These are phyloP conservation scores for Trichaptum fuscoviolaceum DNA, from an alignment of 768 basidiomycete genomes.

Conservation along the genomic window DNA sequence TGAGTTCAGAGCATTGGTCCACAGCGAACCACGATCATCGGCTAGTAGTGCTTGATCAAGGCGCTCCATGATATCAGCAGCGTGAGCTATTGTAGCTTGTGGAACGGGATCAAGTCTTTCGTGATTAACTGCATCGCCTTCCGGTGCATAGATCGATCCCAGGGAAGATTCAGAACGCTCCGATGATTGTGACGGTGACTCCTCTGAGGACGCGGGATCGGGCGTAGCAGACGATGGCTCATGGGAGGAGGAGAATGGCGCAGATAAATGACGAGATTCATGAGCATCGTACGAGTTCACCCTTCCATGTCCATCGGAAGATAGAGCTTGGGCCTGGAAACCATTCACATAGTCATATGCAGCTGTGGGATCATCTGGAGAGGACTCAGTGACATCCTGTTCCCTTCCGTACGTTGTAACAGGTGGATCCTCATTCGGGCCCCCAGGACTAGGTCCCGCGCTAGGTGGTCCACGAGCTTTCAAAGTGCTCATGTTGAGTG, in stretches of 20 bases:
- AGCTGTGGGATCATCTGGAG: background rate
- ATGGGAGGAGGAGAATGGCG: constrained; percentile 45
- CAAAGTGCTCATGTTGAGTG: constrained; percentile 4
- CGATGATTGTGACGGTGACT: constrained; percentile 69
- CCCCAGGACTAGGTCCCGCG: background rate
- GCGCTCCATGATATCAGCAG: constrained; percentile 55
- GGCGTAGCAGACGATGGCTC: constrained; percentile 62
- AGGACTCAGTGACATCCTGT: background rate
- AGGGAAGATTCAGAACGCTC: background rate
- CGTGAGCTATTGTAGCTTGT: constrained; percentile 35
- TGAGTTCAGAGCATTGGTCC: constrained; percentile 68
- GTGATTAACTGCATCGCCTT: background rate
- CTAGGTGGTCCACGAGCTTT: constrained; percentile 4
- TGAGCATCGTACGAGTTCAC: constrained; percentile 15
- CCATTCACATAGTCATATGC: background rate
- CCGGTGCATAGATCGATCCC: background rate
- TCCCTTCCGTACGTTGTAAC: background rate
- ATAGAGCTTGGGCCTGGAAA: background rate
- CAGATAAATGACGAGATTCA: constrained; percentile 30
- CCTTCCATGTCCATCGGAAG: constrained; percentile 2
- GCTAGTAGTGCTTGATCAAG: constrained; percentile 67
- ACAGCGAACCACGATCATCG: constrained; percentile 51
- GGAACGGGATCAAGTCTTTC: constrained; percentile 12
- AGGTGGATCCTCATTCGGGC: background rate
- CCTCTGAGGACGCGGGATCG: constrained; percentile 72